Base-by-base conservation (phyloP, 441 rosid species). In the Eutrema salsugineum region DNA sequence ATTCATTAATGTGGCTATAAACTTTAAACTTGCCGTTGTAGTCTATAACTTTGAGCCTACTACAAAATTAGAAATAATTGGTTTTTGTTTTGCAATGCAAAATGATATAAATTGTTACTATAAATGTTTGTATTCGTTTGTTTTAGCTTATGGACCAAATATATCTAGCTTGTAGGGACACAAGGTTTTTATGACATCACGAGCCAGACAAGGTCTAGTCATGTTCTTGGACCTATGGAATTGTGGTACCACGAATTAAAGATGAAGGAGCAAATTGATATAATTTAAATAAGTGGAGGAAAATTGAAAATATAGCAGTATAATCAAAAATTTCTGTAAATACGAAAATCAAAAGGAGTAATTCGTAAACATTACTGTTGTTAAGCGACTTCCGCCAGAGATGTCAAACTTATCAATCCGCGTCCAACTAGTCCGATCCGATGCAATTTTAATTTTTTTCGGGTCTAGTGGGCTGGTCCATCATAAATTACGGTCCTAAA, bases 141-240 rank as follows among this genome's bases (percentile, higher is more conserved):
- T 44, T 51, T 27, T 51, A 51, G 38, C 50, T 33, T 70, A 39
- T 36, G 40, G 40, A 30, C 33, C 6, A 56, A 58, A 9, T 28
- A 38, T n/a, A 38, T 61, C 11, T 59, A 48, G 44, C 53, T 49
- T 17, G 71, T 64, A 28, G 71, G 77, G 71, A 44, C 60, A 28
- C 0, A 35, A 33, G n/a, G 64, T 36, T 39, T 56, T 65, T 57
- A 73, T 46, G 53, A 73, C 28, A 73, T 65, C 77, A 73, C 77
- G 77, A 73, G 77, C 44, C 66, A 20, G 53, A 11, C 39, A 58
- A 66, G 53, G 77, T 47, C 30, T 57, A 40, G 53, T 54, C 32
- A 54, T 56, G 53, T 36, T 65, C 51, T 73, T 30, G 61, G 76
- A 33, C 69, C 55, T 71, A 15, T 19, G 38, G 57, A 36, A 32